Base-by-base conservation (phyloP, 75 land plant species). In the Azolla pinnata region DNA sequence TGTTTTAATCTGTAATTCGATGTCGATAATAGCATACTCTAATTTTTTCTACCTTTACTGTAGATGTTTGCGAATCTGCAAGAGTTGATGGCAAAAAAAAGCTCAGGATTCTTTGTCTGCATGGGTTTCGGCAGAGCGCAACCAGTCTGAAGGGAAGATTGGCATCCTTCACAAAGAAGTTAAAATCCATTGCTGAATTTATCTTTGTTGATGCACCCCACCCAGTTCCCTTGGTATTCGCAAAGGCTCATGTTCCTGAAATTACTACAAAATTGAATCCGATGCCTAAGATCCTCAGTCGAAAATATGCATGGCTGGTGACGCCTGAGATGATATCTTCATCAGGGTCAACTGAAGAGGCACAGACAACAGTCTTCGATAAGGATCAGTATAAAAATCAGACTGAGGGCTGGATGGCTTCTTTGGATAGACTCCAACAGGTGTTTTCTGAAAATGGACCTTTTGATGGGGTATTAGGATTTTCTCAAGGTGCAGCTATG, bases 71-170 rank as follows among this genome's bases (percentile, higher is more conserved):
- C n/a, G n/a, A n/a, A n/a, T n/a, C n/a, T n/a, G n/a, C n/a, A n/a
- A n/a, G n/a, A n/a, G n/a, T n/a, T n/a, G n/a, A n/a, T n/a, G n/a
- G n/a, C n/a, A n/a, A n/a, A n/a, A n/a, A n/a, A 25, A 54, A 54
- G 28, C 62, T 91, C 49, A 69, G 76, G 72, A 72, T 91, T 28
- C 75, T 91, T 34, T 87, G 97, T 63, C 70, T 91, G 78, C 97
- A 91, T 67, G 97, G 97, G 4, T 91, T 91, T 60, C 76, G 97
- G 29, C 97, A 91, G 64, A 87, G 80, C 68, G 88, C 89, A n/a
- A 84, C 89, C 23, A 67, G 76, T 46, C 82, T 91, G 40, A 91
- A 85, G 58, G 97, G 97, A 59, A 72, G 97, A 72, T 73, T 84
- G 49, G 73, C 83, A 57, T 79, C 97, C 45, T 70, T 91, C 9